Conservation (phyloP, 345 rosid species). For the Salix udensis region DNA sequence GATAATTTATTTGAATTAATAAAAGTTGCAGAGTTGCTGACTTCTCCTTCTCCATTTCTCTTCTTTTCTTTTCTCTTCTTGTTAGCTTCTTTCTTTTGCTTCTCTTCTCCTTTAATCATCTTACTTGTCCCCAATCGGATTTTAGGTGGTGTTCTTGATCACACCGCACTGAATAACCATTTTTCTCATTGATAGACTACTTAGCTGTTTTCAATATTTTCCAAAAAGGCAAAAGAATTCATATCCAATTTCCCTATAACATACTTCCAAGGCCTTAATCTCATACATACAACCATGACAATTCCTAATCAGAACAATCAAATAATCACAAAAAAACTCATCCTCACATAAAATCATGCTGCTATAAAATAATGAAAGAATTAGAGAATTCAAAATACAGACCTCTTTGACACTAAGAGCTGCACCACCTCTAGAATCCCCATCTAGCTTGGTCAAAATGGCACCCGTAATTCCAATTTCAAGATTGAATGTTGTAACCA, state of each 20-base stretch:
- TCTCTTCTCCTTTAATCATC: no score
- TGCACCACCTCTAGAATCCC: slow-evolving; percentile 99
- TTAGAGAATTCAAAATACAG: slow-evolving; percentile 15
- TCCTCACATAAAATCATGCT: neutral
- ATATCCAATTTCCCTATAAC: neutral
- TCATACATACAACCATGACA: neutral
- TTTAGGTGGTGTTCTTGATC: neutral
- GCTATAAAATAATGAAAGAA: slow-evolving; percentile 3
- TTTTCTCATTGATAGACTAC: neutral
- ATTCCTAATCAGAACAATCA: neutral
- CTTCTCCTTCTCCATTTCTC: no score
- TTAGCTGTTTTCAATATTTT: neutral
- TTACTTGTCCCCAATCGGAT: neutral
- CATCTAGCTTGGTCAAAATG: slow-evolving; percentile 95
- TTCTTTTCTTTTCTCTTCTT: no score
- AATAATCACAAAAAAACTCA: neutral
- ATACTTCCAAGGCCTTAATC: neutral
- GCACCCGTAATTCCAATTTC: slow-evolving; percentile 99
- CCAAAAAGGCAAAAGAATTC: neutral
- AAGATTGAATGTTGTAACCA: slow-evolving; percentile 89
- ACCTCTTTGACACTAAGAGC: slow-evolving; percentile 99
- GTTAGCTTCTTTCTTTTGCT: no score
- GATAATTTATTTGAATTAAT: no score
- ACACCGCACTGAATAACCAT: neutral
- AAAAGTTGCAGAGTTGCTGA: no score